These are phyloP conservation scores for Zymoseptoria pseudotritici DNA, from an alignment of 2,329 filamentous ascomycete species.

Conservation along the genomic window DNA sequence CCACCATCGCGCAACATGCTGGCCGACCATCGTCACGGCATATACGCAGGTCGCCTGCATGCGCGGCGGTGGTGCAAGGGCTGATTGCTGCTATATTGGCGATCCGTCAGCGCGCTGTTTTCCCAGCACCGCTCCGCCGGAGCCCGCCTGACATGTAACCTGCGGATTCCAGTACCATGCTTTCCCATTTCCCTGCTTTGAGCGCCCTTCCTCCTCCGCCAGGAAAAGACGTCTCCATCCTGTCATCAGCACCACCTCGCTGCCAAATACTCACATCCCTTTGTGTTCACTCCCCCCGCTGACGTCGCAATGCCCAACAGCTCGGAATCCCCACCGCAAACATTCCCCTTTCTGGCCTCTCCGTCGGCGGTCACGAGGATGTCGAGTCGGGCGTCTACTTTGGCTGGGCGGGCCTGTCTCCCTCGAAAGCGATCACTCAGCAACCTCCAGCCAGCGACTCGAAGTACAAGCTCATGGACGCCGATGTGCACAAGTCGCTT, in stretches of 20 bases:
- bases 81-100: conserved; percentile 1
- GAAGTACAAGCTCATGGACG: conserved; percentile 22
- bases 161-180: neutral
- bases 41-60: neutral
- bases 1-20: neutral
- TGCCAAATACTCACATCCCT: neutral
- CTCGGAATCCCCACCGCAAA: conserved; percentile 97
- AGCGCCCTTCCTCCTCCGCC: neutral
- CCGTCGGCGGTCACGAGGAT: conserved; percentile 56
- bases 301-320: conserved; percentile 36
- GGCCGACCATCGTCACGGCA: neutral
- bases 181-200: neutral
- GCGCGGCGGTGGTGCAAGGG: conserved; percentile 2
- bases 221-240: conserved; percentile 5
- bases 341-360: conserved; percentile 61
- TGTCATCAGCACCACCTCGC: conserved; percentile 4
- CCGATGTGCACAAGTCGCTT: conserved; percentile 12
- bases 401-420: conserved; percentile 68
- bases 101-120: neutral
- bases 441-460: conserved; percentile 13
- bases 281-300: conserved; percentile 5
- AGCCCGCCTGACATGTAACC: neutral
- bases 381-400: conserved; percentile 83
- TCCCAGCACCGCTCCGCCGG: conserved; percentile 6
- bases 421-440: conserved; percentile 21